These are phyloP conservation scores for Herpetospermum pedunculosum DNA, from an alignment of 306 rosid species.

Conservation along the genomic window DNA sequence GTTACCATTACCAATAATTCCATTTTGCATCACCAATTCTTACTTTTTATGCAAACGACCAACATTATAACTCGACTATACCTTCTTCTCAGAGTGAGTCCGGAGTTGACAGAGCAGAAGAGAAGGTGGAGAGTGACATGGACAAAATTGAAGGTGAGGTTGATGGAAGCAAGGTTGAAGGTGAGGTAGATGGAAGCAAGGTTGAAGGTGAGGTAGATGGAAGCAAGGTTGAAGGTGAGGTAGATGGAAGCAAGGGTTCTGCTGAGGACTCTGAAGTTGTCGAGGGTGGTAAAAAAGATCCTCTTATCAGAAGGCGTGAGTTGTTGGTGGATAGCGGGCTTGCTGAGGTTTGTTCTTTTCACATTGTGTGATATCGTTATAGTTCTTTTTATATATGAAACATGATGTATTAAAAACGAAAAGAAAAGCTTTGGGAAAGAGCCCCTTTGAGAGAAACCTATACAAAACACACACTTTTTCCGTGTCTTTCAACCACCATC, in stretches of 20 bases:
- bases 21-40: not conserved
- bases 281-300: slow-evolving; percentile 90
- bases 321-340: slow-evolving; percentile 83
- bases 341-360: slow-evolving; percentile 63
- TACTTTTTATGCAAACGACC: slow-evolving; percentile 5
- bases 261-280: slow-evolving; percentile 28
- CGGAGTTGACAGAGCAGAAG: slow-evolving; percentile 23
- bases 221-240: slow-evolving; percentile 22
- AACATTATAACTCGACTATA: slow-evolving; percentile 10
- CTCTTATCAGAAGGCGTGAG: slow-evolving; percentile 74
- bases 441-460: not conserved
- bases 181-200: slow-evolving; percentile 26
- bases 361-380: not conserved
- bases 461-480: not conserved
- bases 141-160: slow-evolving; percentile 22
- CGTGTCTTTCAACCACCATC: not conserved
- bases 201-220: no score
- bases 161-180: slow-evolving; percentile 18
- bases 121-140: slow-evolving; percentile 30
- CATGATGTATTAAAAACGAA: not conserved
- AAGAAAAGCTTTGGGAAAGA: not conserved
- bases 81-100: slow-evolving; percentile 31
- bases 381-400: not conserved
- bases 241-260: slow-evolving; percentile 20
- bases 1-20: not conserved